Percentiles rank a stretch among this genome's conserved stretches.
Conservation (phyloP, 768 basidiomycete genomes). For the Lactarius psammicola region DNA sequence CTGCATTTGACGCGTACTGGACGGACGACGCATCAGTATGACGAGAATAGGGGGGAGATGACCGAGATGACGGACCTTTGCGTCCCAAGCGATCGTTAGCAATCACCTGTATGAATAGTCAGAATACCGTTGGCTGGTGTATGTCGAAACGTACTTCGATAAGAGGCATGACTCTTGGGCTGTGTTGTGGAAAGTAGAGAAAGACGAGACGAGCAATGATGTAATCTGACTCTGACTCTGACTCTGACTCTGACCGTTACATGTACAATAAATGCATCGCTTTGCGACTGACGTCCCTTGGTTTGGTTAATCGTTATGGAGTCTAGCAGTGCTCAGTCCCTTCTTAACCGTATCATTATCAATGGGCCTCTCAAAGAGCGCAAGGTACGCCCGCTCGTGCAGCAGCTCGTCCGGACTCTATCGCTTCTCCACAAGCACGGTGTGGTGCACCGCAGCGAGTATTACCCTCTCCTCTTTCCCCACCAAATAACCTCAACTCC, state of each 20-base stretch:
- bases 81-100: conserved; percentile 94
- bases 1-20: conserved; percentile 94
- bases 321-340: neutral
- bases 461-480: too few relatives aligned
- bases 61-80: conserved; percentile 61
- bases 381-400: conserved; percentile 5
- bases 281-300: neutral
- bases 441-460: conserved; percentile 7
- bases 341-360: neutral
- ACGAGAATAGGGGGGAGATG: neutral
- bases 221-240: conserved; percentile 17
- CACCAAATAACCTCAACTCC: neutral
- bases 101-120: conserved; percentile 58
- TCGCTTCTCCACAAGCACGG: conserved; percentile 14
- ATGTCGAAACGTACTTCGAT: conserved; percentile 34
- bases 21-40: conserved; percentile 5
- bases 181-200: conserved; percentile 5
- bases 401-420: conserved; percentile 7
- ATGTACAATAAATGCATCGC: neutral
- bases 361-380: neutral
- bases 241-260: neutral
- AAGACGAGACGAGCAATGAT: conserved; percentile 14
- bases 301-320: neutral
- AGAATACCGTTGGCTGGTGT: neutral
- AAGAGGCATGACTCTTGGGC: conserved; percentile 31